phyloP scores from a whole-genome alignment of 352 stramenopile species.

The Phytophthora pluvialis region DNA sequence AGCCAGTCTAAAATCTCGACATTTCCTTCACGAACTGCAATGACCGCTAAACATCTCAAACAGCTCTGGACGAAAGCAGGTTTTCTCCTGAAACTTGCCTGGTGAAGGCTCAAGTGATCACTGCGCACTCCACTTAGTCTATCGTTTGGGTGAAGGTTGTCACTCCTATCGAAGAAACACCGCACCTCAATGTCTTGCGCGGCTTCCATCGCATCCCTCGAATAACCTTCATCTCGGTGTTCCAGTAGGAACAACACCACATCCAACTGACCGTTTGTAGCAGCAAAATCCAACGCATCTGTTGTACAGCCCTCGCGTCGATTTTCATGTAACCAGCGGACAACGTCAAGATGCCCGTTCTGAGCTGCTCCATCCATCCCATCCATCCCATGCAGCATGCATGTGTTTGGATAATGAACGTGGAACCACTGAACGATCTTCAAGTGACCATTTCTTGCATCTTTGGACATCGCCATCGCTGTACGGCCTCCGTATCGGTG shows the following conservation, averaged over 20 bases:
- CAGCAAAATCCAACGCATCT: not conserved
- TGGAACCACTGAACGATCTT: not conserved
- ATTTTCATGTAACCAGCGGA: slow-evolving; percentile 5
- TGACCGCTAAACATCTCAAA: not conserved
- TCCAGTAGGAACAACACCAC: slow-evolving; percentile 5
- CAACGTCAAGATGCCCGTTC: not conserved
- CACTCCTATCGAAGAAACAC: not conserved
- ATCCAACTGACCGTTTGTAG: not conserved
- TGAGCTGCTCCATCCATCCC: not conserved
- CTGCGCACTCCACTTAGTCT: not conserved
- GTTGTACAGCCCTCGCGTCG: not conserved
- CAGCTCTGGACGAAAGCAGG: not conserved
- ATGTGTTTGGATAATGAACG: not conserved
- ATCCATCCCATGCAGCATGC: not conserved
- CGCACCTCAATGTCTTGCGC: not conserved
- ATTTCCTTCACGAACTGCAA: not conserved
- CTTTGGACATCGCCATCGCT: not conserved
- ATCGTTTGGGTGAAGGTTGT: too few species aligned
- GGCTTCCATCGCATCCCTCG: not conserved
- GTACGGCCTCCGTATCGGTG: not conserved
- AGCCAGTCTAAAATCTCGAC: slow-evolving; percentile 11
- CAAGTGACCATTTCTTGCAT: not conserved
- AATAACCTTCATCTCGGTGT: not conserved
- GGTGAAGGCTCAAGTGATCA: not conserved
- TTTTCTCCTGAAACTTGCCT: not conserved